Percentiles rank a stretch among this genome's conserved stretches.
These are phyloP conservation scores for Puccinia polysora DNA, from an alignment of 1,284 basidiomycete species.

Conservation along the genomic window DNA sequence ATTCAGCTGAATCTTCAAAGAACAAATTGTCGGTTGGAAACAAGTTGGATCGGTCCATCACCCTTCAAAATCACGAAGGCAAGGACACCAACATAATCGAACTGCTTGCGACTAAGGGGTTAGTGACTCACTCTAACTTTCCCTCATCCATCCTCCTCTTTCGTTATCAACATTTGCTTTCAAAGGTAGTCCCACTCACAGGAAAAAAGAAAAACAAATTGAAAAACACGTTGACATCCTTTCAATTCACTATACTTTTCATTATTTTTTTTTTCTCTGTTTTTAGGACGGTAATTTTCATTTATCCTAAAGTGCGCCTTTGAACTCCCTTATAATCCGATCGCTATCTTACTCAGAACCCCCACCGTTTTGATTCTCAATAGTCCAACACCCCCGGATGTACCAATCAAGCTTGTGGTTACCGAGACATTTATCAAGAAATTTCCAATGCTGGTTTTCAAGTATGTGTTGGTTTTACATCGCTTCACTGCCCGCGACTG, in stretches of 20 bases:
- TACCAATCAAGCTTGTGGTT: slow-evolving; percentile 47
- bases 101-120: slow-evolving; percentile 7
- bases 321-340: not conserved
- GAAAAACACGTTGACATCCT: not conserved
- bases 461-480: slow-evolving; percentile 16
- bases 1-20: too few relatives aligned
- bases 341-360: not conserved
- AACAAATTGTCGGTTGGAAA: slow-evolving; percentile 7
- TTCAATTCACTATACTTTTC: not conserved
- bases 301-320: slow-evolving; percentile 45
- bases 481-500: not conserved
- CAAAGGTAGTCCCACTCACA: not conserved
- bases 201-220: too few relatives aligned
- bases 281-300: slow-evolving; percentile 44
- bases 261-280: not conserved
- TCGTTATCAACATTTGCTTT: not conserved
- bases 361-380: not conserved
- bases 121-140: not conserved
- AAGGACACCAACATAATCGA: slow-evolving; percentile 2
- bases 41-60: not conserved
- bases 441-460: slow-evolving; percentile 45
- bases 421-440: slow-evolving; percentile 45
- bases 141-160: not conserved
- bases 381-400: slow-evolving; percentile 45
- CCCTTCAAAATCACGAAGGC: slow-evolving; percentile 3